Evolutionary conservation across 1,284 basidiomycete genomes (phyloP), one percentile per base, ranked within the genome.

Genomic region (Testicularia cyperi): DNA sequence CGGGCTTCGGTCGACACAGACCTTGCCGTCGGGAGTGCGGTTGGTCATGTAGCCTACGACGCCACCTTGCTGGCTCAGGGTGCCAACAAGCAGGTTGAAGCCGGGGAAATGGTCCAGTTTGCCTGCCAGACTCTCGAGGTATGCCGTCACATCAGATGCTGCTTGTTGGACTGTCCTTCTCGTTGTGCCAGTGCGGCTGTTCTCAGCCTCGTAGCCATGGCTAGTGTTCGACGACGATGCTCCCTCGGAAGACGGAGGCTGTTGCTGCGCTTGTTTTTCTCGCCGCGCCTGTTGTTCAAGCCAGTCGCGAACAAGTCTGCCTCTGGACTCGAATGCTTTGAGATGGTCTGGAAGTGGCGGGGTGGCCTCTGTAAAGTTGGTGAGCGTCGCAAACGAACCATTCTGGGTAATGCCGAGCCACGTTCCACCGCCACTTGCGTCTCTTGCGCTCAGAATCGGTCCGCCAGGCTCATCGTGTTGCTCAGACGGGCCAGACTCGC

Each of bases 291-390:
- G n/a, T n/a, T n/a, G n/a, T n/a, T n/a, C n/a, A n/a, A 63, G 15
- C 66, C 68, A 72, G 14, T 61, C 47, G 0, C 60, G 28, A 2
- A 65, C 61, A 1, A 73, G 42, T 9, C 21, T 19, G 4, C 70
- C 70, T 5, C 70, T 34, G 10, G 44, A 51, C 20, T 51, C 49
- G 22, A 67, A 68, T 20, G 18, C 43, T 5, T 38, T 27, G 28
- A 55, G 24, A 0, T 56, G 58, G 7, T 24, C 26, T 2, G 66
- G 55, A 3, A 58, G 10, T 3, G 55, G 38, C 10, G 65, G 46
- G 2, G 54, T 31, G 0, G 23, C 23, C 37, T 73, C 68, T 6
- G 67, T 70, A 24, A 55, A 69, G 45, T 73, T 73, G n/a, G 67
- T 70, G 14, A 73, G 38, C 8, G 54, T 51, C 1, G 55, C 67